Percentiles rank a stretch among this genome's conserved stretches.
These are phyloP conservation scores for Pholiota molesta DNA, from an alignment of 768 basidiomycete species.

Conservation along the genomic window DNA sequence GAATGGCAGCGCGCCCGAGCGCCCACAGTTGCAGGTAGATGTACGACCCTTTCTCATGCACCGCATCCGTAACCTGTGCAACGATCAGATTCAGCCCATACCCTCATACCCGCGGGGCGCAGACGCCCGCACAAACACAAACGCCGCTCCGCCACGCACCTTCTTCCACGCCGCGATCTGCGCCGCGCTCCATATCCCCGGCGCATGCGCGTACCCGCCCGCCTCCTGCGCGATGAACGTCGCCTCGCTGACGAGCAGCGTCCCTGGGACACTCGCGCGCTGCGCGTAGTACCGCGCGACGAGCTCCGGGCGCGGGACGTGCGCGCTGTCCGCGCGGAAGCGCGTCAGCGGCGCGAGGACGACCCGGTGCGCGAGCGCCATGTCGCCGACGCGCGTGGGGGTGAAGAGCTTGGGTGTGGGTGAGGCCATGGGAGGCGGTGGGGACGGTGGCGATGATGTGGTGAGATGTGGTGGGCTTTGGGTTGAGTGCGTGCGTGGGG, in stretches of 20 bases:
- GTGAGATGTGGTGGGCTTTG: too few relatives aligned
- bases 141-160: conserved; percentile 34
- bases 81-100: neutral
- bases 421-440: too few relatives aligned
- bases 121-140: too few relatives aligned
- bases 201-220: conserved; percentile 51
- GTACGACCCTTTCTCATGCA: conserved; percentile 38
- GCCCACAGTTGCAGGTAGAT: conserved; percentile 66
- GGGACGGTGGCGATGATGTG: too few relatives aligned
- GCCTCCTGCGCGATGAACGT: conserved; percentile 56
- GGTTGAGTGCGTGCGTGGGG: too few relatives aligned
- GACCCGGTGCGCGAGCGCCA: conserved; percentile 49
- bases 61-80: conserved; percentile 54
- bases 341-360: conserved; percentile 60
- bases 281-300: conserved; percentile 51
- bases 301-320: conserved; percentile 35
- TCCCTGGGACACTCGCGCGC: conserved; percentile 49
- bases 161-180: conserved; percentile 64
- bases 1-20: conserved; percentile 45
- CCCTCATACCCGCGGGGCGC: neutral
- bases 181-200: conserved; percentile 64
- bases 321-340: conserved; percentile 39
- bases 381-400: conserved; percentile 45
- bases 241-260: conserved; percentile 59
- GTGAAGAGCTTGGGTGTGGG: conserved; percentile 41